These are phyloP conservation scores for Beauveria medogensis DNA, from an alignment of 2,329 filamentous ascomycete genomes.

Conservation along the genomic window DNA sequence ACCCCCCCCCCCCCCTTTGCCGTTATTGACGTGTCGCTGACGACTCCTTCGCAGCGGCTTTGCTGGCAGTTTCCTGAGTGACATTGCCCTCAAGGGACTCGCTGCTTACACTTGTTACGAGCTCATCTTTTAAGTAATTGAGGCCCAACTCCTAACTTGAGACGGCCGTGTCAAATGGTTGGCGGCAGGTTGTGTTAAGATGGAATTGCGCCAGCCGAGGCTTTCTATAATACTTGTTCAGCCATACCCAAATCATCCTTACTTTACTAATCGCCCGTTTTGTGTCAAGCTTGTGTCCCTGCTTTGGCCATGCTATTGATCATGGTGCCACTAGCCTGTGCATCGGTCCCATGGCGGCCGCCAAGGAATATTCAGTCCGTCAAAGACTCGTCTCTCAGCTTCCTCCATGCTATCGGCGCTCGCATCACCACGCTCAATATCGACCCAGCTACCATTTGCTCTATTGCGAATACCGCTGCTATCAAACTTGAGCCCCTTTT, in stretches of 20 bases:
- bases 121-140: background rate
- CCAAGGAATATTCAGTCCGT: constrained; percentile 63
- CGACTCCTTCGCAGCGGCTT: constrained; percentile 28
- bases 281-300: background rate
- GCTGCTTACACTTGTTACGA: constrained; percentile 31
- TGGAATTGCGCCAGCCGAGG: no score
- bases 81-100: constrained; percentile 32
- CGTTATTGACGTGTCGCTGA: background rate
- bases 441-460: constrained; percentile 58
- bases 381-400: constrained; percentile 75
- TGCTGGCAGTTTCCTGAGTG: constrained; percentile 24
- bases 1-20: background rate
- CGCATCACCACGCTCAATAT: constrained; percentile 52
- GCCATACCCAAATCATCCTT: background rate
- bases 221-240: background rate
- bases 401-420: constrained; percentile 55
- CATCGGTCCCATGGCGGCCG: constrained; percentile 59
- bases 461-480: constrained; percentile 74
- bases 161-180: background rate
- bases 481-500: constrained; percentile 75
- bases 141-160: background rate
- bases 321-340: constrained; percentile 35
- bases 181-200: background rate
- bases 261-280: no score
- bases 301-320: background rate